A percentile compares a stretch with the other conserved stretches of the same genome.
These are phyloP conservation scores for Alternaria incomplexa DNA, from an alignment of 2,329 filamentous ascomycete genomes.

Conservation along the genomic window DNA sequence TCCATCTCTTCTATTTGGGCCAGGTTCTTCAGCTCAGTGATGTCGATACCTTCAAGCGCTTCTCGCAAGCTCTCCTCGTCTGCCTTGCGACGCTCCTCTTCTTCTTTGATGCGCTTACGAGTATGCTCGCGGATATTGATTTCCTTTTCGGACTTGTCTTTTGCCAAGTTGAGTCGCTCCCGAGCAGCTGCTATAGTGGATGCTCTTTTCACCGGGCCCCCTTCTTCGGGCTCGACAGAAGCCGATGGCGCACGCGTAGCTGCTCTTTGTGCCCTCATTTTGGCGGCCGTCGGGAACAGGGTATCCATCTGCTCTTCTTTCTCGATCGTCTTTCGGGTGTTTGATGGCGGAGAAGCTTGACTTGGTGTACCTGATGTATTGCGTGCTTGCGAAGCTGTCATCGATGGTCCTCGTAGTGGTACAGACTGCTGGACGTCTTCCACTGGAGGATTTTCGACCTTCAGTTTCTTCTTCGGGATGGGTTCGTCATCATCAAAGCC, in stretches of 20 bases:
- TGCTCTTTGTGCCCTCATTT: slow-evolving; percentile 75
- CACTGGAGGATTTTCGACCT: slow-evolving; percentile 34
- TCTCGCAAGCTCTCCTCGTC: slow-evolving; percentile 69
- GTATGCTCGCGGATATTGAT: slow-evolving; percentile 64
- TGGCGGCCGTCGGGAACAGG: slow-evolving; percentile 77
- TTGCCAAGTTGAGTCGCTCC: slow-evolving; percentile 46
- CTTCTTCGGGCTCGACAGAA: slow-evolving; percentile 44
- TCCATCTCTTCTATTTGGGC: slow-evolving; percentile 80
- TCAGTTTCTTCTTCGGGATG: slow-evolving; percentile 34
- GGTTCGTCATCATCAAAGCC: slow-evolving; percentile 69
- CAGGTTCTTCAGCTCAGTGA: slow-evolving; percentile 74
- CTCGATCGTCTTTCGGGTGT: slow-evolving; percentile 48
- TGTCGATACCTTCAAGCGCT: slow-evolving; percentile 68
- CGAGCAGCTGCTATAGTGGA: slow-evolving; percentile 38
- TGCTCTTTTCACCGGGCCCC: slow-evolving; percentile 38
- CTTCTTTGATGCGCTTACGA: slow-evolving; percentile 57
- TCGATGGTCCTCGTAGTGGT: slow-evolving; percentile 1
- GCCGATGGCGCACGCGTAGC: slow-evolving; percentile 36
- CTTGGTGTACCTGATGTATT: slow-evolving; percentile 28
- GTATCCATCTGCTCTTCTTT: slow-evolving; percentile 68
- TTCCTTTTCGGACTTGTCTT: slow-evolving; percentile 59
- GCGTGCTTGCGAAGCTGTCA: slow-evolving; percentile 15
- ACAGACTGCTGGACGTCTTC: slow-evolving; percentile 31
- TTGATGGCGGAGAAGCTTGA: slow-evolving; percentile 33
- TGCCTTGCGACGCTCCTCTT: slow-evolving; percentile 59